Conservation (phyloP, 495 filamentous ascomycete species). For the Schizothecium vesticola region DNA sequence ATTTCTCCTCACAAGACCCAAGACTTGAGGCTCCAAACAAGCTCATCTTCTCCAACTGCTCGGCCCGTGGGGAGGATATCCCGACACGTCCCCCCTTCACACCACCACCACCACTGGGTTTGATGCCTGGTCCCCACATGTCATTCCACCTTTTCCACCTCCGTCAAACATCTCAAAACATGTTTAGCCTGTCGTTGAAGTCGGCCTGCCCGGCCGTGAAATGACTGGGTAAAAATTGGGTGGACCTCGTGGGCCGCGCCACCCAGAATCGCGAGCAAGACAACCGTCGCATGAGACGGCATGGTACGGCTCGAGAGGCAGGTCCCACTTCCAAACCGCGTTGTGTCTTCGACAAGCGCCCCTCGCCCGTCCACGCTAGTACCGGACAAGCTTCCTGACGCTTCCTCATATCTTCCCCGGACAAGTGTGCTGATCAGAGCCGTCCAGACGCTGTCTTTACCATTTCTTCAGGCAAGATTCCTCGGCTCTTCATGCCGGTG, state of each 20-base stretch:
- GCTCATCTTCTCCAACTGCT: background rate
- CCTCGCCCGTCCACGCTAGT: background rate
- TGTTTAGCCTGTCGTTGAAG: constrained; percentile 14
- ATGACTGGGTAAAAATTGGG: constrained; percentile 7
- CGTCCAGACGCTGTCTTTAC: background rate
- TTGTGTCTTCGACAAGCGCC: background rate
- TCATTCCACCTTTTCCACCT: constrained; percentile 3
- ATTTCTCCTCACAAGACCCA: background rate
- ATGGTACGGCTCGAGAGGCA: constrained; percentile 12
- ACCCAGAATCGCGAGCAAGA: background rate
- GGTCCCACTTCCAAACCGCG: constrained; percentile 11
- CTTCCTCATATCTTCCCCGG: background rate
- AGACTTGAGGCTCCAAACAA: background rate
- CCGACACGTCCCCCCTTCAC: background rate
- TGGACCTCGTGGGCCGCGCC: constrained; percentile 12
- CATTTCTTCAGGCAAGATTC: background rate
- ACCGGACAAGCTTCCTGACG: background rate
- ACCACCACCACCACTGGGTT: background rate
- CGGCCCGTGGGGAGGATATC: background rate
- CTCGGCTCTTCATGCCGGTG: background rate
- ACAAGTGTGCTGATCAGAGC: background rate
- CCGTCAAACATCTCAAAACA: background rate
- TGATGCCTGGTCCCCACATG: background rate
- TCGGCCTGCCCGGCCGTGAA: constrained; percentile 16
- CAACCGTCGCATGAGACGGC: background rate